Evolutionary conservation across 2,329 filamentous ascomycete genomes (phyloP).

Genomic region (Claviceps lovelessii): DNA sequence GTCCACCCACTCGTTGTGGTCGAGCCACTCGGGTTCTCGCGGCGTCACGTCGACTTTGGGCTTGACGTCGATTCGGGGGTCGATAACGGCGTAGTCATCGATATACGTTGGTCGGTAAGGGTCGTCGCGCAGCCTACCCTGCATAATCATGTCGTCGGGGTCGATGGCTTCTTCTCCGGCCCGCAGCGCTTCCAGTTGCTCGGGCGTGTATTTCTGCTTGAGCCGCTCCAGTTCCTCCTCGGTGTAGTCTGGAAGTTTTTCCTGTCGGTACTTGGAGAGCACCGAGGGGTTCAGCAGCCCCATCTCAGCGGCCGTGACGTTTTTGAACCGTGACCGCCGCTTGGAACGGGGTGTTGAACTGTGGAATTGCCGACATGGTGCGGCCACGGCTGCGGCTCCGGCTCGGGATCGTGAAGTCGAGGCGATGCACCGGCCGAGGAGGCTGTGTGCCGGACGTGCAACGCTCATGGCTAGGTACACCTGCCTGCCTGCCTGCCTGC

Average conservation of each 20-base stretch:
- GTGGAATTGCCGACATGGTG: slow-evolving; percentile 33
- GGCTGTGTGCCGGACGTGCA: slow-evolving; percentile 38
- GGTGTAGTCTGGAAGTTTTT: slow-evolving; percentile 50
- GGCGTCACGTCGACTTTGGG: slow-evolving; percentile 34
- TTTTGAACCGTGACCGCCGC: slow-evolving; percentile 38
- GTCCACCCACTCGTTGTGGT: slow-evolving; percentile 41
- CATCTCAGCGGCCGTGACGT: slow-evolving; percentile 36
- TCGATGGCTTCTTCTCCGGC: slow-evolving; percentile 67
- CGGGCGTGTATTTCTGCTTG: slow-evolving; percentile 55
- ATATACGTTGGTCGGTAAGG: slow-evolving; percentile 60
- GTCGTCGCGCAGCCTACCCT: slow-evolving; percentile 59
- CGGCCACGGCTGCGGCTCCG: slow-evolving; percentile 10
- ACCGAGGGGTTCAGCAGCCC: slow-evolving; percentile 31
- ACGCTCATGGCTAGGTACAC: slow-evolving; percentile 36
- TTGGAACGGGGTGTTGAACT: slow-evolving; percentile 33
- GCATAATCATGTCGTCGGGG: slow-evolving; percentile 56
- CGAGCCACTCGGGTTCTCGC: slow-evolving; percentile 43
- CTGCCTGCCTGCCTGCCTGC: slow-evolving; percentile 7
- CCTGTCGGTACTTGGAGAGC: slow-evolving; percentile 29
- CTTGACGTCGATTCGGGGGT: slow-evolving; percentile 64
- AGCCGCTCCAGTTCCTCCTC: slow-evolving; percentile 50
- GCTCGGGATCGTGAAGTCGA: slow-evolving; percentile 12
- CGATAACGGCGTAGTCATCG: slow-evolving; percentile 67
- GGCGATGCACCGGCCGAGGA: slow-evolving; percentile 36
- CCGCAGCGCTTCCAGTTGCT: slow-evolving; percentile 69